Evolutionary conservation across 2,329 filamentous ascomycete species (phyloP), one percentile per base, ranked within the genome.

Genomic region (Xylaria polymorpha): DNA sequence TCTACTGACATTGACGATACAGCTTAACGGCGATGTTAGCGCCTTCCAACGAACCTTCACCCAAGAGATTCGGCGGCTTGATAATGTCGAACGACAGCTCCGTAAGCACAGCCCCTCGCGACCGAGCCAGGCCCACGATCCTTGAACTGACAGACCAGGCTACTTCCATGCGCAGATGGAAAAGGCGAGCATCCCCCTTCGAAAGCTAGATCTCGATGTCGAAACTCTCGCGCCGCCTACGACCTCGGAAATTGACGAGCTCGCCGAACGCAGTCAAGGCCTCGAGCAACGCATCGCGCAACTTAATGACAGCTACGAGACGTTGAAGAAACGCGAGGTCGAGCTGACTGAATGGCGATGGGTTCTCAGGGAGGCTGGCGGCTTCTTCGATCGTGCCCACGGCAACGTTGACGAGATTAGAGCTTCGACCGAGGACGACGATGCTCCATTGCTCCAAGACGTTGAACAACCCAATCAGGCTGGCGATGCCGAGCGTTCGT

Each of bases 331-430:
- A 85, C 91, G 95, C 67, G 96, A 98, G 85, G 93, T 97, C 69
- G 96, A 99, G 81, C 86, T 99, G 76, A 97, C 93, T 12, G 96
- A 99, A 83, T 98, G 96, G 96, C 92, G 97, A 78, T 98, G 95
- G 94, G 97, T 99, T 61, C 83, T 99, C 68, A 91, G 94, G 73
- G 96, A 99, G 86, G 94, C 97, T 55, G 96, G 96, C 48, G 94
- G 94, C 74, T 99, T 99, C 84, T 99, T 99, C 76, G 96, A 99
- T 79, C 88, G 95, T 74, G 96, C 96, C 61, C 94, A 97, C 79
- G 96, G 94, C 71, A 97, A 97, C 79, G 97, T 97, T 7, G 96
- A 99, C 72, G 95, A 98, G 81, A 98, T 99, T 75, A 90, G 96
- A 67, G 92, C 94, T 67, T 98, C 94, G 41, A 91, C 92, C 72